A percentile compares a stretch with the other conserved stretches of the same genome.
Conservation (phyloP, 257 asterid species). For the Plantago ovata region DNA sequence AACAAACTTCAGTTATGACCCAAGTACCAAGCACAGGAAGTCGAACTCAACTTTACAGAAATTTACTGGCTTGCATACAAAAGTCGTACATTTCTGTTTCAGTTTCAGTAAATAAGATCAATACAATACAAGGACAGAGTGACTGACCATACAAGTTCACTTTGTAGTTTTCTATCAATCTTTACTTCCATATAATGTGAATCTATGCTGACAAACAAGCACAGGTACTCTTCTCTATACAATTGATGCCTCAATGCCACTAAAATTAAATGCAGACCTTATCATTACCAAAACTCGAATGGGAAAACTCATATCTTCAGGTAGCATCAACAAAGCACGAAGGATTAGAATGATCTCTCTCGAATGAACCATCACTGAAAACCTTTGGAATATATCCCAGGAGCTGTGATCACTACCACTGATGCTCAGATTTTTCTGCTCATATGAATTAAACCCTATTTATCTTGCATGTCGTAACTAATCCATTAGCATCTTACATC, state of each 20-base stretch:
- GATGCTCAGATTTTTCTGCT: neutral
- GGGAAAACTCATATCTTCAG: neutral
- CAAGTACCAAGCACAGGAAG: no score
- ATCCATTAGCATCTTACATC: neutral
- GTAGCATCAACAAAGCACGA: neutral
- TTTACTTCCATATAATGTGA: no score
- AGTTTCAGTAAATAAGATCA: no score
- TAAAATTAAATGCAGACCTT: neutral
- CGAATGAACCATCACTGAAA: neutral
- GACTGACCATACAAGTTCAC: no score
- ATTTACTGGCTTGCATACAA: no score
- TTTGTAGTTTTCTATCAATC: no score
- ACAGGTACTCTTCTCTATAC: neutral
- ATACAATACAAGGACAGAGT: no score
- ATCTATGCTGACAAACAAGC: neutral
- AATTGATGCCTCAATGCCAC: neutral
- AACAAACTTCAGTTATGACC: no score
- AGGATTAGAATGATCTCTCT: constrained; percentile 9
- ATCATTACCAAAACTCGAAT: neutral
- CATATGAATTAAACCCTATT: neutral
- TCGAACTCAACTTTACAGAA: no score
- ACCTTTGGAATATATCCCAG: neutral
- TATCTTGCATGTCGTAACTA: neutral
- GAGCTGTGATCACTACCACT: no score
- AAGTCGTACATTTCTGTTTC: no score